Conservation (phyloP, 768 basidiomycete genomes). For the Krasilnikovozyma curviuscula region DNA sequence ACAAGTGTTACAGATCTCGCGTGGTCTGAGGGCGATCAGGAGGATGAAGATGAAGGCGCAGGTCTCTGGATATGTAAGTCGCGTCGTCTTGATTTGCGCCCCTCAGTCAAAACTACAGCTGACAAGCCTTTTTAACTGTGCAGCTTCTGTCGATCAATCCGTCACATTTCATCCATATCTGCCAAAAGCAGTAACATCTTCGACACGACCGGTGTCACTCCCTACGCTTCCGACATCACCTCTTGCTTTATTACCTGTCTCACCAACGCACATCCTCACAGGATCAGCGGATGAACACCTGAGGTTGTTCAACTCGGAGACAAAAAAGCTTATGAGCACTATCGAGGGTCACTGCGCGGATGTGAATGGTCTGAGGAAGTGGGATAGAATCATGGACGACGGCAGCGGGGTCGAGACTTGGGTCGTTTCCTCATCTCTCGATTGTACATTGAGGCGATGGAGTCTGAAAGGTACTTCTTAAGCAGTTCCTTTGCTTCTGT, state of each 20-base stretch:
- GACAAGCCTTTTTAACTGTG: not conserved
- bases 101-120: not conserved
- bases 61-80: constrained; percentile 63
- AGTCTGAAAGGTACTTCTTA: constrained; percentile 39
- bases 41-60: constrained; percentile 39
- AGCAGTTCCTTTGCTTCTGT: not conserved
- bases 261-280: constrained; percentile 60
- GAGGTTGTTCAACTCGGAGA: constrained; percentile 47
- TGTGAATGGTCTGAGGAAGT: constrained; percentile 52
- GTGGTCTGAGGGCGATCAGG: constrained; percentile 9
- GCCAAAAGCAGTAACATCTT: constrained; percentile 1
- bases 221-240: constrained; percentile 17
- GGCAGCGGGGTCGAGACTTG: constrained; percentile 47
- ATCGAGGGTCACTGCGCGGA: constrained; percentile 83
- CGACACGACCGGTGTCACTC: not conserved
- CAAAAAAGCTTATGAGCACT: not conserved
- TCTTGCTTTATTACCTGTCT: too few relatives aligned
- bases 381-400: constrained; percentile 38
- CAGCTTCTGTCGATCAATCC: constrained; percentile 79
- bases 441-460: constrained; percentile 77
- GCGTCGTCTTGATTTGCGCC: not conserved
- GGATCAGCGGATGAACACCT: constrained; percentile 62
- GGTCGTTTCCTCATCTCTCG: constrained; percentile 66
- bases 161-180: constrained; percentile 43
- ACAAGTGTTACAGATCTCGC: constrained; percentile 7